Evolutionary conservation across 2,329 filamentous ascomycete species (phyloP).

Genomic region (Penicillium hesseltinei): DNA sequence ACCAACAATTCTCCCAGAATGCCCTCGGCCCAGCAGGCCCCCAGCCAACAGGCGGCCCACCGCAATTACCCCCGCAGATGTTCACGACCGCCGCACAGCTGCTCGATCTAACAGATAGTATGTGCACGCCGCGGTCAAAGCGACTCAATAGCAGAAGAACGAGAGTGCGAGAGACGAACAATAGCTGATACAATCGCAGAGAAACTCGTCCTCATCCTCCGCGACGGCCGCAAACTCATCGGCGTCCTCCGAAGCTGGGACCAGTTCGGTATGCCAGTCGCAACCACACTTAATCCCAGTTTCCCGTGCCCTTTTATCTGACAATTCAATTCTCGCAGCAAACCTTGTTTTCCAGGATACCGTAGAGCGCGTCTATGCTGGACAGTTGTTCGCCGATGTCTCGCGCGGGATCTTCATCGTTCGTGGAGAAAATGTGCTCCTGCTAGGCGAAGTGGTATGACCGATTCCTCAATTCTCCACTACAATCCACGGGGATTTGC

Average conservation of each 20-base stretch:
- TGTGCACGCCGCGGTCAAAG: constrained; percentile 36
- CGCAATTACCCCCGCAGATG: constrained; percentile 73
- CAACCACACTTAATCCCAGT: background rate
- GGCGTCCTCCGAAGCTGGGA: constrained; percentile 95
- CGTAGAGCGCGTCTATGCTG: constrained; percentile 78
- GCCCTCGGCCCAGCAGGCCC: constrained; percentile 28
- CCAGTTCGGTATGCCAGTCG: constrained; percentile 73
- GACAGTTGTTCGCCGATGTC: constrained; percentile 77
- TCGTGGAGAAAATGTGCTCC: constrained; percentile 91
- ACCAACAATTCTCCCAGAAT: constrained; percentile 30
- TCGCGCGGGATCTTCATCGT: constrained; percentile 85
- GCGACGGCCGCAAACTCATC: constrained; percentile 90
- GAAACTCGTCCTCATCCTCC: constrained; percentile 87
- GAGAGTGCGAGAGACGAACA: background rate
- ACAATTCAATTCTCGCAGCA: constrained; percentile 53
- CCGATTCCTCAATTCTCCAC: too few species aligned
- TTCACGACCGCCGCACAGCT: constrained; percentile 97
- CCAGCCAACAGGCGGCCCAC: constrained; percentile 39
- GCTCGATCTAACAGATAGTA: constrained; percentile 95
- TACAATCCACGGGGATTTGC: too few species aligned
- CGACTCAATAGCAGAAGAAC: background rate
- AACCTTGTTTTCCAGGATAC: constrained; percentile 95
- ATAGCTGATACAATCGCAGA: constrained; percentile 55
- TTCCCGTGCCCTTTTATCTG: background rate
- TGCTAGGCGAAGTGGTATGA: constrained; percentile 81